Conservation (phyloP, 371 early-diverging fungal genomes). For the Phascolomyces articulosus region DNA sequence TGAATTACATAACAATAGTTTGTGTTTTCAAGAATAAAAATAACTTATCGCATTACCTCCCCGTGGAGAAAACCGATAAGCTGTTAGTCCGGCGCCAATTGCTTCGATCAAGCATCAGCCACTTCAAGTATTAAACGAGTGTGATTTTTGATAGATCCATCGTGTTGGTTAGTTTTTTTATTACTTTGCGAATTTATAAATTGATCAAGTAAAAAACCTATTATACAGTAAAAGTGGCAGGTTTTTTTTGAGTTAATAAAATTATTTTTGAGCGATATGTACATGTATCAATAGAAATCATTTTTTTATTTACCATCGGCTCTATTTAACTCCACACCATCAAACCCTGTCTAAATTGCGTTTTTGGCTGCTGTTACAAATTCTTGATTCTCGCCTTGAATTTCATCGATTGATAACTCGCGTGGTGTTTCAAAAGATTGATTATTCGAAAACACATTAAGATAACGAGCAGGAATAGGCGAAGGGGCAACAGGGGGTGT, state of each 20-base stretch:
- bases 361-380: constrained; percentile 46
- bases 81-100: constrained; percentile 16
- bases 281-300: too few species aligned
- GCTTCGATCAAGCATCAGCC: constrained; percentile 28
- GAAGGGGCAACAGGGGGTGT: constrained; percentile 20
- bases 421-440: constrained; percentile 47
- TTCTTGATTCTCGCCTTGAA: constrained; percentile 54
- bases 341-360: constrained; percentile 48
- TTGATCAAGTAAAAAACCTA: constrained; percentile 64
- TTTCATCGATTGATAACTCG: constrained; percentile 66
- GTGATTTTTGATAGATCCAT: constrained; percentile 56
- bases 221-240: background rate
- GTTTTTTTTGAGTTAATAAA: too few species aligned
- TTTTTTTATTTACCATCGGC: constrained; percentile 41
- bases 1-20: too few species aligned
- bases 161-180: constrained; percentile 62
- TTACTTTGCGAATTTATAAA: constrained; percentile 32
- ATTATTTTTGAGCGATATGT: too few species aligned
- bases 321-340: constrained; percentile 37
- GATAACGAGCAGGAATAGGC: background rate
- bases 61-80: constrained; percentile 26
- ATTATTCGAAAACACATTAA: background rate
- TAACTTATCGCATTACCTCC: background rate
- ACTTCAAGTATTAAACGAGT: constrained; percentile 49
- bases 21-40: too few species aligned